A percentile compares a stretch with the other conserved stretches of the same genome.
Conservation (phyloP, 768 basidiomycete genomes). For the Infundibulicybe gibba region DNA sequence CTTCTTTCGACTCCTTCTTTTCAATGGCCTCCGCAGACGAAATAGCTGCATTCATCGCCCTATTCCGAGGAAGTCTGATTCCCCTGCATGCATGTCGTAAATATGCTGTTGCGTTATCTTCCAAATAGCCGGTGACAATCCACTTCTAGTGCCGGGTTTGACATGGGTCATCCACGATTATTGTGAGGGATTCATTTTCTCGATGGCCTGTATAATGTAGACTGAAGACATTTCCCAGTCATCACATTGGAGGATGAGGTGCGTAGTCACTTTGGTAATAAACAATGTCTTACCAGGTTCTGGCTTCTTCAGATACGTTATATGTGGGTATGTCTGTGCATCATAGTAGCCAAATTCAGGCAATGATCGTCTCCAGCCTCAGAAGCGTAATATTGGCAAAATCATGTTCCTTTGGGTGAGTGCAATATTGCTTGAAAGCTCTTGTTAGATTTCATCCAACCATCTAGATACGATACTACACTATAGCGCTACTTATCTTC, state of each 20-base stretch:
- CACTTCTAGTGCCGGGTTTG: slow-evolving; percentile 23
- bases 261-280: neutral
- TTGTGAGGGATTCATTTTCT: slow-evolving; percentile 14
- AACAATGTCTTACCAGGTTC: neutral
- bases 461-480: slow-evolving; percentile 46
- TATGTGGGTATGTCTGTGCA: slow-evolving; percentile 30
- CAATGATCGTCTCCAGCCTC: neutral
- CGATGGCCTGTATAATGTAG: neutral
- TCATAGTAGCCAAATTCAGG: neutral
- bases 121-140: neutral
- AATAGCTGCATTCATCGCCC: neutral
- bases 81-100: slow-evolving; percentile 14
- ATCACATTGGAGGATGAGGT: slow-evolving; percentile 32
- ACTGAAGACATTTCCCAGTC: slow-evolving; percentile 12
- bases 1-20: no score
- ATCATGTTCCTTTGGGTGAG: slow-evolving; percentile 39
- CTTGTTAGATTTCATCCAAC: no score
- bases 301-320: slow-evolving; percentile 23
- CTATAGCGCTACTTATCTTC: slow-evolving; percentile 36
- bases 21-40: no score
- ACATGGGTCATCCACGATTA: slow-evolving; percentile 37
- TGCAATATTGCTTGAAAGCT: neutral
- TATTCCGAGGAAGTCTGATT: slow-evolving; percentile 12
- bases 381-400: no score
- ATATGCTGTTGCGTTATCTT: neutral